A percentile compares a stretch with the other conserved stretches of the same genome.
phyloP scores from a whole-genome alignment of 2,329 filamentous ascomycete genomes.

The Sporothrix phasma region DNA sequence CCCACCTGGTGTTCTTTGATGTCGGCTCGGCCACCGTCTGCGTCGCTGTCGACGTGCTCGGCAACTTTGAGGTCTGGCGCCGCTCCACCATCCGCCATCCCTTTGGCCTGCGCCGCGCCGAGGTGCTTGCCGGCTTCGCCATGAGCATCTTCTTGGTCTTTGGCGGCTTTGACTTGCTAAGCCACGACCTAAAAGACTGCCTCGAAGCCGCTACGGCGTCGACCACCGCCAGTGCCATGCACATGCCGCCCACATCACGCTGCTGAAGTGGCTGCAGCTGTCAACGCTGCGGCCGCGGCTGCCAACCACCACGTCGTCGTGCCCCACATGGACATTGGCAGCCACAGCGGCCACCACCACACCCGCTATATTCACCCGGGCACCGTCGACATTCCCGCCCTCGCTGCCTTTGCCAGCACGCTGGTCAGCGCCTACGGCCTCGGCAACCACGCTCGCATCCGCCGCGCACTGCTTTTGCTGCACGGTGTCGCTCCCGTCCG shows the following conservation, averaged over 20 bases:
- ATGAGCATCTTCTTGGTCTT: slow-evolving; percentile 96
- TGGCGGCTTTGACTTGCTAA: slow-evolving; percentile 91
- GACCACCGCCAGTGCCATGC: slow-evolving; percentile 39
- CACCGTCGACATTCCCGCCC: slow-evolving; percentile 69
- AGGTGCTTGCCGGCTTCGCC: slow-evolving; percentile 90
- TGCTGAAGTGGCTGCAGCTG: not conserved
- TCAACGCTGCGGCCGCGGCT: slow-evolving; percentile 49
- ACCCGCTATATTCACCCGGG: slow-evolving; percentile 50
- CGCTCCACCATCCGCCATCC: slow-evolving; percentile 86
- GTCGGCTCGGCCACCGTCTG: slow-evolving; percentile 86
- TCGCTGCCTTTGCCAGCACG: slow-evolving; percentile 74
- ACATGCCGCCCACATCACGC: not conserved
- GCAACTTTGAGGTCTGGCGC: slow-evolving; percentile 97
- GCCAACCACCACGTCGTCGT: not conserved
- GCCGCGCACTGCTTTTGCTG: slow-evolving; percentile 59
- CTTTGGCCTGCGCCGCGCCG: slow-evolving; percentile 82
- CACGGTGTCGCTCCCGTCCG: slow-evolving; percentile 5
- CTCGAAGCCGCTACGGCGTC: slow-evolving; percentile 46
- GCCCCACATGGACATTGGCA: slow-evolving; percentile 48
- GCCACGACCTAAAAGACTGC: slow-evolving; percentile 87
- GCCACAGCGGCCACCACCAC: slow-evolving; percentile 33
- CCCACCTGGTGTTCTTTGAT: slow-evolving; percentile 90
- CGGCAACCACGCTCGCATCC: slow-evolving; percentile 84
- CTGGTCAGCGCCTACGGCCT: slow-evolving; percentile 78
- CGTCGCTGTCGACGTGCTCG: slow-evolving; percentile 82